phyloP scores from a whole-genome alignment of 352 stramenopile species.

The Globisporangium echinulatum region DNA sequence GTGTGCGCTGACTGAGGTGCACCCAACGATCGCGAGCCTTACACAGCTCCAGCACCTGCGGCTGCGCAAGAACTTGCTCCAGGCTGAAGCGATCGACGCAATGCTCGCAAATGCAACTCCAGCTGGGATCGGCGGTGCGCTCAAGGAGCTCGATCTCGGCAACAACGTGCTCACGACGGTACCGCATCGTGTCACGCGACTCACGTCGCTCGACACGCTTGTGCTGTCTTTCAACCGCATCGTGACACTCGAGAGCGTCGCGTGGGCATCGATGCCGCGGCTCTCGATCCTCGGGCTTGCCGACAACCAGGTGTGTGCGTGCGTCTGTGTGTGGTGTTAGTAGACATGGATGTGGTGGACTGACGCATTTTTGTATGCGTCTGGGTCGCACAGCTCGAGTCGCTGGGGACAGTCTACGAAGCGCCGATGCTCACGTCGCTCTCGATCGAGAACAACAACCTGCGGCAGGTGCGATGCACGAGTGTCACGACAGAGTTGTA shows the following conservation, averaged over 20 bases:
- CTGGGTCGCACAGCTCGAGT: slow-evolving; percentile 35
- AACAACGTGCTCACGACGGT: slow-evolving; percentile 59
- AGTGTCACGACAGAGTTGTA: not conserved
- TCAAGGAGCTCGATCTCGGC: slow-evolving; percentile 70
- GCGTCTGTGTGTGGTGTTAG: slow-evolving; percentile 2
- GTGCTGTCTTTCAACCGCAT: slow-evolving; percentile 69
- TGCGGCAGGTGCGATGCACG: slow-evolving; percentile 40
- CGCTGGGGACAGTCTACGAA: slow-evolving; percentile 54
- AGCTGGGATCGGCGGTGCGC: slow-evolving; percentile 27
- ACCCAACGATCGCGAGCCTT: slow-evolving; percentile 46
- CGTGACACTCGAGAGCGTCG: slow-evolving; percentile 38
- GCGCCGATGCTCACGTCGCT: slow-evolving; percentile 56
- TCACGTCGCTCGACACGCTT: slow-evolving; percentile 57
- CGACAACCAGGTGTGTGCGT: slow-evolving; percentile 50
- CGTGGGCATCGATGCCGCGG: slow-evolving; percentile 50
- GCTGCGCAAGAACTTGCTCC: slow-evolving; percentile 74
- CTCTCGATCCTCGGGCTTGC: slow-evolving; percentile 59
- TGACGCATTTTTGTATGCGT: not conserved
- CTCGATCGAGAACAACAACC: slow-evolving; percentile 80
- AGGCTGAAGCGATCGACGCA: slow-evolving; percentile 33
- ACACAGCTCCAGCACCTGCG: slow-evolving; percentile 49
- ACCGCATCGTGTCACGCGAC: slow-evolving; percentile 29
- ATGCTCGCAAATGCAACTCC: slow-evolving; percentile 23
- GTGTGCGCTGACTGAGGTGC: slow-evolving; percentile 44
- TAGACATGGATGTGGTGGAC: not conserved